Conservation (phyloP, 768 basidiomycete genomes). For the Pleurotus eryngii region DNA sequence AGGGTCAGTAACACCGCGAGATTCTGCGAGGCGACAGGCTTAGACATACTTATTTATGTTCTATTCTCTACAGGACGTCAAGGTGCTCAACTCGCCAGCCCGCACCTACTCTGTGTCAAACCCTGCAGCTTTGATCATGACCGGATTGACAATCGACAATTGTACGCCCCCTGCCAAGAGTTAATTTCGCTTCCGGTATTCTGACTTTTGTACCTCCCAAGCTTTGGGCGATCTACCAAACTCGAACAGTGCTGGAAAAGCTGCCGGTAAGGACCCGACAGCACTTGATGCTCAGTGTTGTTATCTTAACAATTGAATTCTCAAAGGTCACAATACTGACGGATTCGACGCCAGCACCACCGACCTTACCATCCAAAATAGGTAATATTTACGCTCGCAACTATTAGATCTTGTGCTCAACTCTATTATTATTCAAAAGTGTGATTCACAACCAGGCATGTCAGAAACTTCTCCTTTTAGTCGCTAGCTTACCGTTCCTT, state of each 20-base stretch:
- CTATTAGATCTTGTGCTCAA: neutral
- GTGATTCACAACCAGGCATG: neutral
- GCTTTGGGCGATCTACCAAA: slow-evolving; percentile 53
- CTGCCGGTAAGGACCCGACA: slow-evolving; percentile 31
- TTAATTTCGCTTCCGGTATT: neutral
- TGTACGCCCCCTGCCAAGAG: slow-evolving; percentile 32
- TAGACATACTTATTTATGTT: slow-evolving; percentile 16
- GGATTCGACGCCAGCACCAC: slow-evolving; percentile 42
- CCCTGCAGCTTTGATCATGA: slow-evolving; percentile 38
- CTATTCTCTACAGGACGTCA: slow-evolving; percentile 30
- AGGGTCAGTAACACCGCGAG: slow-evolving; percentile 16
- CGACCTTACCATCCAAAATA: slow-evolving; percentile 36
- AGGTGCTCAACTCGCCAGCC: slow-evolving; percentile 38
- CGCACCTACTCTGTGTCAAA: slow-evolving; percentile 38
- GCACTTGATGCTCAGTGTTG: too few species aligned
- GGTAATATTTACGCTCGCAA: slow-evolving; percentile 23
- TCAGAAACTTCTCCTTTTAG: neutral
- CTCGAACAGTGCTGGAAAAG: slow-evolving; percentile 39
- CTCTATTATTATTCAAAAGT: neutral
- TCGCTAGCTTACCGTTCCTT: neutral
- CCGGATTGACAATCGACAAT: slow-evolving; percentile 49
- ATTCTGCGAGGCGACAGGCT: slow-evolving; percentile 3
- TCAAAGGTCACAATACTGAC: slow-evolving; percentile 44
- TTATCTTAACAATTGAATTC: neutral
- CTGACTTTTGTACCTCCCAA: slow-evolving; percentile 16